phyloP scores from a whole-genome alignment of 2,329 filamentous ascomycete species.

The Aspergillus sp. region DNA sequence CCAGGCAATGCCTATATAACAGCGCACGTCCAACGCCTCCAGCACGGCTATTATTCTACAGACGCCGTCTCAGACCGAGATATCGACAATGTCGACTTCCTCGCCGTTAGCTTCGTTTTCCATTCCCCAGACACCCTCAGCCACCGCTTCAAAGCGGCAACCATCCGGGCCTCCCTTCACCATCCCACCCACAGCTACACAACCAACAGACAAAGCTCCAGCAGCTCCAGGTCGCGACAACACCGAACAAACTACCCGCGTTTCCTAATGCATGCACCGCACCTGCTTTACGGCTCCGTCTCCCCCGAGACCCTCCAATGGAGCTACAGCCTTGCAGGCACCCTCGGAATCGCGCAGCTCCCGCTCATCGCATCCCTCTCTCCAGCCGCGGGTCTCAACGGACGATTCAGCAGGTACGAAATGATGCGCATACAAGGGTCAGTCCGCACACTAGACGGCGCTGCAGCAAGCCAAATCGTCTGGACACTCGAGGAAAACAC shows the following conservation, averaged over 20 bases:
- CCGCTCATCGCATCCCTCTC: constrained; percentile 44
- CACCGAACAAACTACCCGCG: constrained; percentile 30
- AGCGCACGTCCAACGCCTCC: constrained; percentile 51
- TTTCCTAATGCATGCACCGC: constrained; percentile 52
- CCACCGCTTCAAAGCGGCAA: constrained; percentile 51
- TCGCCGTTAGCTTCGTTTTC: constrained; percentile 52
- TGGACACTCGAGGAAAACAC: constrained; percentile 54
- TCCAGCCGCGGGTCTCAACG: constrained; percentile 42
- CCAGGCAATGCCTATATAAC: constrained; percentile 51
- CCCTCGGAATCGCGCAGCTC: constrained; percentile 47
- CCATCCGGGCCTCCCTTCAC: constrained; percentile 40
- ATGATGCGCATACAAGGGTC: constrained; percentile 54
- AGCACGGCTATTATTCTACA: constrained; percentile 50
- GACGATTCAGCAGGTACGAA: constrained; percentile 47
- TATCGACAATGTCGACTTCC: constrained; percentile 48
- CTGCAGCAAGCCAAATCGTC: constrained; percentile 47
- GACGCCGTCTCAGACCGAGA: constrained; percentile 42
- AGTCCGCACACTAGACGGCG: constrained; percentile 41
- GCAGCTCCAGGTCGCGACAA: neutral
- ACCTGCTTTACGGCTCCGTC: constrained; percentile 49
- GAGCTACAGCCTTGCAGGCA: constrained; percentile 49
- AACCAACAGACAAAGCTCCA: neutral
- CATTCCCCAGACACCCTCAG: constrained; percentile 44
- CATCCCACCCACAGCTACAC: neutral
- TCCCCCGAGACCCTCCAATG: constrained; percentile 50